phyloP scores from a whole-genome alignment of 2,329 filamentous ascomycete genomes.

The Colletotrichum siamense region DNA sequence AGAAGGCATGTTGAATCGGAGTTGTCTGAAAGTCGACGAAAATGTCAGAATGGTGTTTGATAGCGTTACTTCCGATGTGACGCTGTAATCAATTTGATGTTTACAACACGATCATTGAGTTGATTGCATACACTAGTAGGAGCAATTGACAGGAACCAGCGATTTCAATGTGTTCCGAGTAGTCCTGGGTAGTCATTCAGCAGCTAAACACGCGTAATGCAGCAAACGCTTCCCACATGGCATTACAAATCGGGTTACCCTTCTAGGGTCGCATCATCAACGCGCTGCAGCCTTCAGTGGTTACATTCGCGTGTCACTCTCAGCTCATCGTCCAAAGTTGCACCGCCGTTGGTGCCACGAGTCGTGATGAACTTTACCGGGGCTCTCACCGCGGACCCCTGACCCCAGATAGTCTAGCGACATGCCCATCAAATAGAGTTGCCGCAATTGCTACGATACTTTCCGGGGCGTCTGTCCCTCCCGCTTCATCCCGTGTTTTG shows the following conservation, averaged over 20 bases:
- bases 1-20: background rate
- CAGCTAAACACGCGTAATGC: background rate
- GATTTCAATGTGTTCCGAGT: background rate
- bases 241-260: background rate
- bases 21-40: background rate
- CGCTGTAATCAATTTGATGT: background rate
- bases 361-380: background rate
- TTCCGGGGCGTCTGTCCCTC: background rate
- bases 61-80: background rate
- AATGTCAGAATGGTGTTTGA: background rate
- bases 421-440: background rate
- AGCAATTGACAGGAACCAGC: background rate
- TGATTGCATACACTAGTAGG: background rate
- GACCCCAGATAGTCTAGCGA: no score
- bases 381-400: background rate
- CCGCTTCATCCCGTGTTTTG: background rate
- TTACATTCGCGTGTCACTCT: constrained; percentile 1
- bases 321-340: background rate
- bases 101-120: background rate
- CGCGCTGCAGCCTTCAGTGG: background rate
- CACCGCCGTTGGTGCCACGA: background rate
- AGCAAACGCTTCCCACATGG: background rate
- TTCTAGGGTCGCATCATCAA: background rate
- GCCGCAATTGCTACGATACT: background rate
- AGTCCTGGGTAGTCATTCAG: background rate